These are phyloP conservation scores for Phytophthora hybrid DNA, from an alignment of 352 stramenopile species.

Conservation along the genomic window DNA sequence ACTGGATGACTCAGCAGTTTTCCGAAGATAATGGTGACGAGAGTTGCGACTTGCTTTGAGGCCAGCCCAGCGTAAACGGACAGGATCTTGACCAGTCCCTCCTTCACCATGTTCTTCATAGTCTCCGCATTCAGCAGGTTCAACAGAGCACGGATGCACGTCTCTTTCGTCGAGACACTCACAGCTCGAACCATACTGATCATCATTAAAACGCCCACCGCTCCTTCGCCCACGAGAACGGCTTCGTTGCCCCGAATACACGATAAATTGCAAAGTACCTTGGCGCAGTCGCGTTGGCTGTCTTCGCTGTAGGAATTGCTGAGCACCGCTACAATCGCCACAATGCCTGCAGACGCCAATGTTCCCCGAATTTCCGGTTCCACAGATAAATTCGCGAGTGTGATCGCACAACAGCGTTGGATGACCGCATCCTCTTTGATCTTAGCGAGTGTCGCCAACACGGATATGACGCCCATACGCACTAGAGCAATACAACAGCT, in stretches of 20 bases:
- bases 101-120: conserved; percentile 65
- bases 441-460: conserved; percentile 65
- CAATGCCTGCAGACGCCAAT: conserved; percentile 56
- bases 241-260: conserved; percentile 58
- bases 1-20: conserved; percentile 62
- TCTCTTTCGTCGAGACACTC: conserved; percentile 70
- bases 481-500: conserved; percentile 69
- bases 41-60: conserved; percentile 31
- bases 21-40: conserved; percentile 65
- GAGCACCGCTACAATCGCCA: conserved; percentile 60
- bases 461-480: conserved; percentile 55
- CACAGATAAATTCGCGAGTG: conserved; percentile 70
- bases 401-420: conserved; percentile 75
- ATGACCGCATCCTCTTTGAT: conserved; percentile 59
- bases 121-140: conserved; percentile 75
- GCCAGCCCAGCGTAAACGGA: conserved; percentile 51
- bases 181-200: conserved; percentile 81
- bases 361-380: conserved; percentile 58
- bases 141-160: conserved; percentile 65
- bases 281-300: conserved; percentile 77
- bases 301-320: conserved; percentile 89
- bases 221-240: conserved; percentile 62
- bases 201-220: conserved; percentile 79
- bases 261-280: conserved; percentile 80
- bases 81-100: conserved; percentile 78